A percentile compares a stretch with the other conserved stretches of the same genome.
Conservation (phyloP, 345 rosid species). For the Gossypium bickii region DNA sequence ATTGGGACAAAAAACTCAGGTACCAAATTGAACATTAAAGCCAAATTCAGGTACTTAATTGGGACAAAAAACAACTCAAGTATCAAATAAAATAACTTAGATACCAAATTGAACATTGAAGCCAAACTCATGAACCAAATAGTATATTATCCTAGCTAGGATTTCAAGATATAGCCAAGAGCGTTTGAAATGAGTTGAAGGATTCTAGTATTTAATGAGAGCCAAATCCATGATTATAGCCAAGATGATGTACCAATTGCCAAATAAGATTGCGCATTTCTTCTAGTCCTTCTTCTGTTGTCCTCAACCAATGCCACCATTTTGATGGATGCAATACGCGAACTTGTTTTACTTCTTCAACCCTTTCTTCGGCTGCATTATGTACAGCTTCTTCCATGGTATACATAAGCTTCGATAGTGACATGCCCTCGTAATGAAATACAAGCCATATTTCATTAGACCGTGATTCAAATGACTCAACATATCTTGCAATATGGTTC, state of each 20-base stretch:
- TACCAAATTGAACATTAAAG: too few relatives aligned
- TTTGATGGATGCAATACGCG: constrained; percentile 75
- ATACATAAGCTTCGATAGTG: constrained; percentile 81
- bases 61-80: too few relatives aligned
- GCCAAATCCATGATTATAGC: too few relatives aligned
- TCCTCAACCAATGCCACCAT: constrained; percentile 98
- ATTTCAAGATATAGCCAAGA: background rate
- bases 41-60: too few relatives aligned
- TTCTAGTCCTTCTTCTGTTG: constrained; percentile 72
- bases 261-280: constrained; percentile 79
- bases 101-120: too few relatives aligned
- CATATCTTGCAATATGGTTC: constrained; percentile 83
- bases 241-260: constrained; percentile 66
- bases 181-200: background rate
- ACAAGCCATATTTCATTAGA: constrained; percentile 94
- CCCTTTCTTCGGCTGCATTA: constrained; percentile 33
- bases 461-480: constrained; percentile 88
- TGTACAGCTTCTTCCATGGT: constrained; percentile 58
- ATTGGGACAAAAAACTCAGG: too few relatives aligned
- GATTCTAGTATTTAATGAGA: too few relatives aligned
- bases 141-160: background rate
- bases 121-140: too few relatives aligned
- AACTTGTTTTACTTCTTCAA: constrained; percentile 47
- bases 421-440: constrained; percentile 77
- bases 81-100: too few relatives aligned